These are phyloP conservation scores for Trichopus zeylanicus DNA, from an alignment of 116 monocot genomes.

Conservation along the genomic window DNA sequence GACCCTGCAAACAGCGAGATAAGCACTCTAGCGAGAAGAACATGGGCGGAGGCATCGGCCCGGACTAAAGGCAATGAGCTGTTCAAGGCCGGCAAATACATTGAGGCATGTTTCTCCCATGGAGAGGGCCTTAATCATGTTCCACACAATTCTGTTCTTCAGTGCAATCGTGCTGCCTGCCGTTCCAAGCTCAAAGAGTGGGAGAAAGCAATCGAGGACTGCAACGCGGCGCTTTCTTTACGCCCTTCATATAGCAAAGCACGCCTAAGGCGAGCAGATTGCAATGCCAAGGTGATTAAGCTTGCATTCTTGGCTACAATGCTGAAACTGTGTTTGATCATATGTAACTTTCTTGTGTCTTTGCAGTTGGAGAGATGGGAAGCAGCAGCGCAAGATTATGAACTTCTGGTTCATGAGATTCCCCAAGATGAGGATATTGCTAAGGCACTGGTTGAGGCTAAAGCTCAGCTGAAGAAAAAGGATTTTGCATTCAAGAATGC, in stretches of 20 bases:
- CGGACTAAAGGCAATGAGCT: conserved; percentile 33
- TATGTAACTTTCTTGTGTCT: not conserved
- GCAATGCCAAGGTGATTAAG: conserved; percentile 32
- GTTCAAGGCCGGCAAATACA: conserved; percentile 34
- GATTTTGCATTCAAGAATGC: too few relatives aligned
- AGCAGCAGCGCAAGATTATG: not conserved
- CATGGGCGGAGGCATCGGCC: conserved; percentile 16
- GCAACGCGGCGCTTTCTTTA: not conserved
- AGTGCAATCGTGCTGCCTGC: conserved; percentile 3
- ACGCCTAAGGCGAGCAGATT: not conserved
- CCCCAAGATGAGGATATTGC: too few relatives aligned
- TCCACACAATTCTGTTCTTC: not conserved
- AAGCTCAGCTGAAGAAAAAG: too few relatives aligned
- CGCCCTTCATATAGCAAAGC: conserved; percentile 3
- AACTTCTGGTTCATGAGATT: not conserved
- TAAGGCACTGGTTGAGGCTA: too few relatives aligned
- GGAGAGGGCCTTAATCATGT: conserved; percentile 18
- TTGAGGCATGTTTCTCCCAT: conserved; percentile 34
- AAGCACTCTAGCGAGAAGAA: conserved; percentile 11
- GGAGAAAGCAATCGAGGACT: conserved; percentile 4
- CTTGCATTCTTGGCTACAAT: not conserved
- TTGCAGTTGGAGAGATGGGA: conserved; percentile 1
- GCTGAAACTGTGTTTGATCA: not conserved
- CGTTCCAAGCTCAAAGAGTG: conserved; percentile 1
- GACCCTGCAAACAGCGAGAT: conserved; percentile 31